These are phyloP conservation scores for Salisapilia sapeloensis DNA, from an alignment of 352 stramenopile species.

Conservation along the genomic window DNA sequence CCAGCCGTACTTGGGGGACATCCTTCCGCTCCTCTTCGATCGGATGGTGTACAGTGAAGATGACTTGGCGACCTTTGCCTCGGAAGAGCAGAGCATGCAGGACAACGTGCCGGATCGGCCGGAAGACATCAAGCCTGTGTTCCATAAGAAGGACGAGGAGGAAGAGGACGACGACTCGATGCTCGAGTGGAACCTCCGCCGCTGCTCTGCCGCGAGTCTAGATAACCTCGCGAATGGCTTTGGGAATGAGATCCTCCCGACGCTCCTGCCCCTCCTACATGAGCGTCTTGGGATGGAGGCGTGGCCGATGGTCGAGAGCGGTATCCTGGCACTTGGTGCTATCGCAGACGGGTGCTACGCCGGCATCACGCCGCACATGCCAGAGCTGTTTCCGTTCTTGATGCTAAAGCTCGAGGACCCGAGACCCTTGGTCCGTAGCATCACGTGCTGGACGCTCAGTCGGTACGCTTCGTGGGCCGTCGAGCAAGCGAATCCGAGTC, in stretches of 20 bases:
- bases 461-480: conserved; percentile 87
- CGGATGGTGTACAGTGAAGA: conserved; percentile 94
- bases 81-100: conserved; percentile 76
- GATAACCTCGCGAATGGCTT: conserved; percentile 89
- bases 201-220: conserved; percentile 88
- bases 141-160: conserved; percentile 65
- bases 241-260: conserved; percentile 86
- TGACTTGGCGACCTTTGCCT: conserved; percentile 79
- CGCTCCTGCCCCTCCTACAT: conserved; percentile 84
- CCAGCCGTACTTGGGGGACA: conserved; percentile 68
- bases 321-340: conserved; percentile 90
- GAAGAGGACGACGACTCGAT: conserved; percentile 86
- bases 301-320: conserved; percentile 90
- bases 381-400: conserved; percentile 89
- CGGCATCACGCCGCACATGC: conserved; percentile 85
- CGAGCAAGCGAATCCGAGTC: conserved; percentile 73
- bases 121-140: conserved; percentile 83
- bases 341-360: conserved; percentile 90
- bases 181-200: conserved; percentile 91
- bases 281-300: conserved; percentile 82
- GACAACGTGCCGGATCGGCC: conserved; percentile 83
- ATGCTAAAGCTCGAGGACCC: conserved; percentile 84
- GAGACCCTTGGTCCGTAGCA: conserved; percentile 83
- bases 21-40: conserved; percentile 87
- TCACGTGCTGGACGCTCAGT: conserved; percentile 90